phyloP scores from a whole-genome alignment of 495 filamentous ascomycete genomes.

The Hypoxylon cercidicola region DNA sequence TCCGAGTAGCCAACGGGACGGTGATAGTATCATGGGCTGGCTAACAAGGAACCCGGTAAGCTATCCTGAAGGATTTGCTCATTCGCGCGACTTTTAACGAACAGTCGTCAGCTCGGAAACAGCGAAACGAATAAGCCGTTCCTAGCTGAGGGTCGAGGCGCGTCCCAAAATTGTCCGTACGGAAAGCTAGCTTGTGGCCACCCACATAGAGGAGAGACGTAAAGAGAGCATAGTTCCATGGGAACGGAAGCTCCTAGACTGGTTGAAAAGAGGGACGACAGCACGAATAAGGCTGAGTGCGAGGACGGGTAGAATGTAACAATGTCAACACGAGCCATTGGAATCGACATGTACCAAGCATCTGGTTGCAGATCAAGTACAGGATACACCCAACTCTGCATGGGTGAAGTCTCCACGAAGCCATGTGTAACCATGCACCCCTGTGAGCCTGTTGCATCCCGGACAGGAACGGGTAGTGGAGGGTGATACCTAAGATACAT shows the following conservation, averaged over 20 bases:
- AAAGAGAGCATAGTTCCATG: conserved; percentile 24
- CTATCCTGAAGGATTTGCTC: conserved; percentile 25
- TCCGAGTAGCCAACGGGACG: conserved; percentile 28
- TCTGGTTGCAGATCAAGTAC: conserved; percentile 32
- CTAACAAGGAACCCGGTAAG: conserved; percentile 19
- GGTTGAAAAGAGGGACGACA: conserved; percentile 27
- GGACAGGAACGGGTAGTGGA: conserved; percentile 18
- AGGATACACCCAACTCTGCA: conserved; percentile 27
- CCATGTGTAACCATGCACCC: conserved; percentile 30
- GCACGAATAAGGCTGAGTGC: conserved; percentile 39
- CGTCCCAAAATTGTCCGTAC: conserved; percentile 16
- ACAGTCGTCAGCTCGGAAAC: conserved; percentile 23
- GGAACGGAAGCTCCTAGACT: conserved; percentile 22
- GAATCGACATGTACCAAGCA: conserved; percentile 40
- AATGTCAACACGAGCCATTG: conserved; percentile 36
- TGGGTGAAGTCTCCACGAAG: conserved; percentile 28
- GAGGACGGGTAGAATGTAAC: conserved; percentile 10
- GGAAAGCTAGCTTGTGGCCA: conserved; percentile 7
- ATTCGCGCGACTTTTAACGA: conserved; percentile 24
- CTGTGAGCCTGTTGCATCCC: conserved; percentile 35
- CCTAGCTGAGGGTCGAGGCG: conserved; percentile 18
- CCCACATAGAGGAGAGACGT: conserved; percentile 10
- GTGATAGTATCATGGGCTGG: conserved; percentile 17
- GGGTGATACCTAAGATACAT: conserved; percentile 22
- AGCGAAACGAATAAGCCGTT: conserved; percentile 6